These are phyloP conservation scores for Pseudogymnoascus sp. DNA, from an alignment of 2,329 filamentous ascomycete genomes.

Conservation along the genomic window DNA sequence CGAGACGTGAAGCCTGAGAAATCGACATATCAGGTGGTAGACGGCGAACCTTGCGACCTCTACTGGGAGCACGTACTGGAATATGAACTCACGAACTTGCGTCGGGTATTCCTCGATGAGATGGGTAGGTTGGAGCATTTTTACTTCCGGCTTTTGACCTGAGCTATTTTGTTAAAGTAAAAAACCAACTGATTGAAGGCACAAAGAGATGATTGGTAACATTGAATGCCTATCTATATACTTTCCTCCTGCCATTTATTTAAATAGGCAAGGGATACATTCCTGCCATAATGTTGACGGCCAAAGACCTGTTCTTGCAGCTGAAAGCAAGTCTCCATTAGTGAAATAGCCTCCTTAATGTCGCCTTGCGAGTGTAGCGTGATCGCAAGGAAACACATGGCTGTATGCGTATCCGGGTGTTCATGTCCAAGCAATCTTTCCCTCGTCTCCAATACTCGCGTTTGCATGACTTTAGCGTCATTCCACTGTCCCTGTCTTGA, in stretches of 20 bases:
- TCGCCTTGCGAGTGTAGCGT: not conserved
- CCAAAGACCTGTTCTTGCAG: not conserved
- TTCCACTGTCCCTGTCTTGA: not conserved
- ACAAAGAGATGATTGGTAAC: too few relatives aligned
- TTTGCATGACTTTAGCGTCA: not conserved
- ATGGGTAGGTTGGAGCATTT: conserved; percentile 28
- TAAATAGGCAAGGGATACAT: not conserved
- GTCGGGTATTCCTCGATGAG: conserved; percentile 29
- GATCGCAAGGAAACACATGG: not conserved
- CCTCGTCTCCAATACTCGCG: conserved; percentile 11
- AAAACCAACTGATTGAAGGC: too few relatives aligned
- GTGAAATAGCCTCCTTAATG: not conserved
- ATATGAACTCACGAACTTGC: conserved; percentile 34
- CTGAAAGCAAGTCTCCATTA: not conserved
- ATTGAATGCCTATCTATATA: conserved; percentile 9
- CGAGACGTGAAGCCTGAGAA: conserved; percentile 28
- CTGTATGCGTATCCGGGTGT: not conserved
- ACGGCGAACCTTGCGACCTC: conserved; percentile 29
- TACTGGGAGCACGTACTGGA: conserved; percentile 36
- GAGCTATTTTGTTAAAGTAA: too few relatives aligned
- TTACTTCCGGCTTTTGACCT: too few relatives aligned
- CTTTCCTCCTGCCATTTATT: not conserved
- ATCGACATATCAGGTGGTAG: conserved; percentile 11
- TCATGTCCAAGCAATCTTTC: conserved; percentile 12
- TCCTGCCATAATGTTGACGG: not conserved